Evolutionary conservation across 257 asterid genomes (phyloP).

Genomic region (Apocynum venetum): DNA sequence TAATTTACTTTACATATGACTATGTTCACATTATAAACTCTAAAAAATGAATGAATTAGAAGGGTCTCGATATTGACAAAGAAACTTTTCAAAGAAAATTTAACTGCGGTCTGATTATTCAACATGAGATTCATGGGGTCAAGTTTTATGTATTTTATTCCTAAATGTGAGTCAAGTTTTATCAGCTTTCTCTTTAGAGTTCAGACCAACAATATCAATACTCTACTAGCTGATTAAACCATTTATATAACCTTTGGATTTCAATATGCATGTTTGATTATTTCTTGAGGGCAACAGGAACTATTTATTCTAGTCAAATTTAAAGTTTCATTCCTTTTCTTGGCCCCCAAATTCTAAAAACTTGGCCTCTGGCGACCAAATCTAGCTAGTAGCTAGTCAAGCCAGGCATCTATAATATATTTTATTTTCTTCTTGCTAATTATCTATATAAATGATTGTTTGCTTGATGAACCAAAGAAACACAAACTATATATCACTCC

Average conservation of each 20-base stretch:
- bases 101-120: slow-evolving; percentile 7
- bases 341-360: slow-evolving; percentile 8
- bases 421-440: background rate
- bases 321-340: slow-evolving; percentile 1
- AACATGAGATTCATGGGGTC: slow-evolving; percentile 9
- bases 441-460: background rate
- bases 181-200: background rate
- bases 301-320: background rate
- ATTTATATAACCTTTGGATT: background rate
- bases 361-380: slow-evolving; percentile 2
- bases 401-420: background rate
- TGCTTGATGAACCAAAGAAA: background rate
- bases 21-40: no score
- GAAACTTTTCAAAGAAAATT: background rate
- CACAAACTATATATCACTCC: background rate
- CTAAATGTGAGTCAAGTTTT: background rate
- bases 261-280: background rate
- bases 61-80: no score
- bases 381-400: background rate
- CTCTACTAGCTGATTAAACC: background rate
- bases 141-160: no score
- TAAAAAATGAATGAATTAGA: no score
- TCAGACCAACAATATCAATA: background rate
- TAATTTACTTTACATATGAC: no score
- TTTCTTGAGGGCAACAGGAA: slow-evolving; percentile 13